A percentile compares a stretch with the other conserved stretches of the same genome.
Evolutionary conservation across 1,139 yeast species (phyloP).

Genomic region (Yamadazyma conglobata): DNA sequence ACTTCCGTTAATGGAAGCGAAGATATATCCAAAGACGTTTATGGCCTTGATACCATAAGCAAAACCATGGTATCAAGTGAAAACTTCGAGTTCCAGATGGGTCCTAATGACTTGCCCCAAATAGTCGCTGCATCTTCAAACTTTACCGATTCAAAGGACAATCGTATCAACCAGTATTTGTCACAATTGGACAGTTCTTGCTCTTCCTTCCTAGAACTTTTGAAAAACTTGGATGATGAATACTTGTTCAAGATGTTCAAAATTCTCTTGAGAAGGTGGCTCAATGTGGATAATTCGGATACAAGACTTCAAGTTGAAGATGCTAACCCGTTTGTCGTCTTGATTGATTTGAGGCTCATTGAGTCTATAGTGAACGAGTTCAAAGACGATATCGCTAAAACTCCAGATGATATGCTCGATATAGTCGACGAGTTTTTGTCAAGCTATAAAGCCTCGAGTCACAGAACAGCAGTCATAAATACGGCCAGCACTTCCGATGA

Average conservation of each 20-base stretch:
- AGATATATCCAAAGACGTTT: conserved; percentile 16
- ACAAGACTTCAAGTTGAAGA: conserved; percentile 17
- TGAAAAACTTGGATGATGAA: conserved; percentile 47
- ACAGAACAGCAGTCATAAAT: conserved; percentile 1
- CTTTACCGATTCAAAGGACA: conserved; percentile 17
- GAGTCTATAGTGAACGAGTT: conserved; percentile 62
- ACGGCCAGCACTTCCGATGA: conserved; percentile 31
- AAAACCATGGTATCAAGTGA: conserved; percentile 44
- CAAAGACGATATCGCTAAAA: conserved; percentile 56
- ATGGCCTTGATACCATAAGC: conserved; percentile 36
- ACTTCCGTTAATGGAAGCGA: conserved; percentile 31
- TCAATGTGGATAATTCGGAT: conserved; percentile 21
- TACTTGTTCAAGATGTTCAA: conserved; percentile 50
- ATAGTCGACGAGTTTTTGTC: conserved; percentile 47
- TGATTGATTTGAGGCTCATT: conserved; percentile 61
- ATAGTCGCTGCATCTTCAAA: conserved; percentile 23
- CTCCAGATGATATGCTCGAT: conserved; percentile 57
- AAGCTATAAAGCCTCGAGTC: neutral
- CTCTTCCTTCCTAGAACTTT: conserved; percentile 41
- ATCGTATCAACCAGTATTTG: conserved; percentile 30
- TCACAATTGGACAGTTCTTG: conserved; percentile 51
- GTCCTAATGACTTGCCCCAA: conserved; percentile 55
- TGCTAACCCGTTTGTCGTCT: conserved; percentile 50
- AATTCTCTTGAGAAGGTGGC: conserved; percentile 57
- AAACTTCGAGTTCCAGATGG: conserved; percentile 50